phyloP scores from a whole-genome alignment of 768 basidiomycete genomes.

The Rhizopogon rudus region DNA sequence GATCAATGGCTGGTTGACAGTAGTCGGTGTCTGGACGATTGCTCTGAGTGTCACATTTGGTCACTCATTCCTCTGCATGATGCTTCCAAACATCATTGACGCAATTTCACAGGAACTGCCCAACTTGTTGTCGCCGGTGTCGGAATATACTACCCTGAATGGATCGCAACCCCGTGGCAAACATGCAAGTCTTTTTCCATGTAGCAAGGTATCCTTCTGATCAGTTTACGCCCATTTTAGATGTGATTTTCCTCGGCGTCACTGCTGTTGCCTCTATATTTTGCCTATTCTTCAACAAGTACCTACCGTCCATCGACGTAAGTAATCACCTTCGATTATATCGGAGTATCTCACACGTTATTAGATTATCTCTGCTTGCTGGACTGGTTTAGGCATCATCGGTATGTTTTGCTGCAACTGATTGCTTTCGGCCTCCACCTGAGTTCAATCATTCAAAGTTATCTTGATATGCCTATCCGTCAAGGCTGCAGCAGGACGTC shows the following conservation, averaged over 20 bases:
- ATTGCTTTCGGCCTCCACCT: background rate
- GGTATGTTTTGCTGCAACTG: constrained; percentile 23
- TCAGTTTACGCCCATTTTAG: constrained; percentile 15
- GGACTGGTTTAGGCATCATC: constrained; percentile 57
- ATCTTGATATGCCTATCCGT: constrained; percentile 51
- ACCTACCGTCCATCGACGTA: constrained; percentile 47
- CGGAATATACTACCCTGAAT: constrained; percentile 53
- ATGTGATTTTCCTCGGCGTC: constrained; percentile 54
- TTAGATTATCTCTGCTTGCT: constrained; percentile 53
- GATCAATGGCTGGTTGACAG: constrained; percentile 66
- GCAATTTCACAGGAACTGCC: constrained; percentile 40
- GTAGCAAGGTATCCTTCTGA: constrained; percentile 1
- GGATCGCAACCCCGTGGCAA: constrained; percentile 55
- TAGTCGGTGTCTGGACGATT: constrained; percentile 67
- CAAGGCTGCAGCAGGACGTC: constrained; percentile 52
- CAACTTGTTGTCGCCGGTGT: constrained; percentile 57
- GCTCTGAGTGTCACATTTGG: constrained; percentile 65
- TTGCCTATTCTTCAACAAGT: constrained; percentile 52
- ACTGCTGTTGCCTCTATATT: constrained; percentile 42
- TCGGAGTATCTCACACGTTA: constrained; percentile 4
- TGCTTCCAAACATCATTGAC: background rate
- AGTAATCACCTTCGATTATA: constrained; percentile 2
- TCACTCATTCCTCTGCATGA: background rate
- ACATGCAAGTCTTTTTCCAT: constrained; percentile 35
- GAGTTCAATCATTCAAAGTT: constrained; percentile 32